Conservation (phyloP, 2,329 filamentous ascomycete species). For the Ophioceras dolichostomum region DNA sequence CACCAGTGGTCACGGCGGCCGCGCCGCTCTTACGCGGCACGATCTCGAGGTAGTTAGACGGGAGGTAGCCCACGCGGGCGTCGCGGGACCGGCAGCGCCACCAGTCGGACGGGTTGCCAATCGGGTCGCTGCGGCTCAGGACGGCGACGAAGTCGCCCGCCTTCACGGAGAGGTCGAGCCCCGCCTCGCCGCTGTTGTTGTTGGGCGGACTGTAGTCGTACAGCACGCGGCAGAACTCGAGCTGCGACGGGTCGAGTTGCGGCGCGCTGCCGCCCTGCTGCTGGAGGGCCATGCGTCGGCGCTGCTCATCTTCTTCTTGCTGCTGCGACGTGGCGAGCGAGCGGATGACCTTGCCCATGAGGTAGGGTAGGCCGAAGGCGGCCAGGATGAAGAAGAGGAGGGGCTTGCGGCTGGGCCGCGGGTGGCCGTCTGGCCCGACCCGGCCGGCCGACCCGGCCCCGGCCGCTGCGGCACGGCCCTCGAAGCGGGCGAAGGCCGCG, state of each 20-base stretch:
- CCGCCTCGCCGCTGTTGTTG: conserved; percentile 31
- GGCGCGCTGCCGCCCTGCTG: conserved; percentile 33
- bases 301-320: conserved; percentile 80
- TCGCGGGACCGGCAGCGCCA: conserved; percentile 90
- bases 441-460: no score
- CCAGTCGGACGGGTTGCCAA: conserved; percentile 90
- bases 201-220: conserved; percentile 73
- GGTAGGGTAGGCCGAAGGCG: conserved; percentile 87
- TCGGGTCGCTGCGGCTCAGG: conserved; percentile 80
- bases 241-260: conserved; percentile 61
- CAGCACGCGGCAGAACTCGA: conserved; percentile 90
- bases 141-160: conserved; percentile 95
- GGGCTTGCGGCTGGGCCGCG: conserved; percentile 82
- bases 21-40: not conserved
- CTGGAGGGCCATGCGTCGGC: conserved; percentile 32
- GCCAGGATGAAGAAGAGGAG: conserved; percentile 92
- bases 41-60: conserved; percentile 72
- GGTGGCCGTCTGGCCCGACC: conserved; percentile 39
- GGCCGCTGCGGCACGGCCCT: conserved; percentile 45
- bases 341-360: conserved; percentile 93
- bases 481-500: conserved; percentile 80
- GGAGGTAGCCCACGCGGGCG: conserved; percentile 82
- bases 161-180: conserved; percentile 80
- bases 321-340: conserved; percentile 68
- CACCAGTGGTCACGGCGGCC: not conserved